Percentiles rank a stretch among this genome's conserved stretches.
phyloP scores from a whole-genome alignment of 2,329 filamentous ascomycete genomes.

The Fusarium azukiicola region DNA sequence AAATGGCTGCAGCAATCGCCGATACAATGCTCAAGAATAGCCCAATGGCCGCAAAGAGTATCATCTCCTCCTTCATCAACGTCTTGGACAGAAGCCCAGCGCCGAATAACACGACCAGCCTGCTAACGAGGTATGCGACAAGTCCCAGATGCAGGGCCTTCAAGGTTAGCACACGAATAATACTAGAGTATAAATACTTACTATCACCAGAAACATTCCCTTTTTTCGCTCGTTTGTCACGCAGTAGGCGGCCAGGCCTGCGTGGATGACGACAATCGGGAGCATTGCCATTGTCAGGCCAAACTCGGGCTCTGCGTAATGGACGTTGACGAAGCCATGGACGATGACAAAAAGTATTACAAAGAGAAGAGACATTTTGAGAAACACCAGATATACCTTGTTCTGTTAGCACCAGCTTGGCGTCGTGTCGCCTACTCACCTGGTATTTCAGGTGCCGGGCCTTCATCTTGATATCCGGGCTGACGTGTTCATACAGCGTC shows the following conservation, averaged over 20 bases:
- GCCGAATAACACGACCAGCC: neutral
- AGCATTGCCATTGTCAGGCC: conserved; percentile 2
- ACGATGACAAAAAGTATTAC: conserved; percentile 3
- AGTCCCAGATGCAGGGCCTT: neutral
- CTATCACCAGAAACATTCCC: neutral
- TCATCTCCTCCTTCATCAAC: conserved; percentile 3
- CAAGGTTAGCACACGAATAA: neutral
- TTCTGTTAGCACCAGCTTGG: no score
- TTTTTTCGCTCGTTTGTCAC: neutral
- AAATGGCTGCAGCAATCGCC: neutral
- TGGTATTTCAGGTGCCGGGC: conserved; percentile 9
- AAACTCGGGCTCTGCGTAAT: conserved; percentile 11
- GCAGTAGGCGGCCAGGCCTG: neutral
- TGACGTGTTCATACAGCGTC: conserved; percentile 15
- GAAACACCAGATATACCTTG: conserved; percentile 8
- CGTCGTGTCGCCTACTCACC: neutral
- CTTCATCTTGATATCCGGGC: conserved; percentile 9
- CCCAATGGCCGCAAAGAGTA: neutral
- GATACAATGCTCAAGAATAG: neutral
- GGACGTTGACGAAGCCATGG: neutral
- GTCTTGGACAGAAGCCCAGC: neutral
- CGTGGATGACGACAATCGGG: neutral
- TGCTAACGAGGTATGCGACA: neutral
- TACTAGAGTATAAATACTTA: neutral
- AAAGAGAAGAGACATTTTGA: neutral